Conservation (phyloP, 257 asterid genomes). For the Przewalskia tangutica region DNA sequence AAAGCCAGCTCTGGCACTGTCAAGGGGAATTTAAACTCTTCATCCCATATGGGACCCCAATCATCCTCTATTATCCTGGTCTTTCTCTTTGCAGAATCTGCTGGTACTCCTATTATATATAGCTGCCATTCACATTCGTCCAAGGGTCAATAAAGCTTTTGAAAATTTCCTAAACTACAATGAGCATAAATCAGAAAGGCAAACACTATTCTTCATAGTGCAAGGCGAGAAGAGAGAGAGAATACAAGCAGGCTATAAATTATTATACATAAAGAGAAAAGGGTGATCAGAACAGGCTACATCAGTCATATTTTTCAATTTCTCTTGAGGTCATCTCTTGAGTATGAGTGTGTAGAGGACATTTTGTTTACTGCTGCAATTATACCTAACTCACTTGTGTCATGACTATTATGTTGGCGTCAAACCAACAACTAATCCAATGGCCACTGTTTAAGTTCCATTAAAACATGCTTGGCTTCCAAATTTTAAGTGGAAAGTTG, state of each 20-base stretch:
- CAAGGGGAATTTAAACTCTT: slow-evolving; percentile 69
- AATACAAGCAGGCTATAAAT: neutral
- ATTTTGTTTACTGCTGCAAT: neutral
- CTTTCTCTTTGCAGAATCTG: slow-evolving; percentile 58
- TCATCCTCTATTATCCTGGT: slow-evolving; percentile 85
- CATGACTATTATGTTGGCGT: neutral
- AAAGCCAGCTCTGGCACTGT: slow-evolving; percentile 87
- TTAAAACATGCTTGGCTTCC: neutral
- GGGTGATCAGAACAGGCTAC: neutral
- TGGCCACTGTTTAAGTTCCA: neutral
- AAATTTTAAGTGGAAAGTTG: neutral
- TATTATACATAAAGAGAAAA: neutral
- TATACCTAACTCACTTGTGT: neutral
- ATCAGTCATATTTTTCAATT: neutral
- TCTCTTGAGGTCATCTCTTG: neutral
- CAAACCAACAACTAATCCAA: neutral
- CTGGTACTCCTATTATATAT: slow-evolving; percentile 61
- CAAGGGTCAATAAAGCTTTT: neutral
- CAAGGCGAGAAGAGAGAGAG: neutral
- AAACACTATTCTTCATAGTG: neutral
- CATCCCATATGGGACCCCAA: slow-evolving; percentile 91
- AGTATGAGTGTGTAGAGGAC: neutral
- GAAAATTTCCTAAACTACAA: neutral
- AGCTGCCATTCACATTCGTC: slow-evolving; percentile 33
- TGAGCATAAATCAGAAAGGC: neutral